Conservation (phyloP, 2,329 filamentous ascomycete species). For the Sarocladium strictum region DNA sequence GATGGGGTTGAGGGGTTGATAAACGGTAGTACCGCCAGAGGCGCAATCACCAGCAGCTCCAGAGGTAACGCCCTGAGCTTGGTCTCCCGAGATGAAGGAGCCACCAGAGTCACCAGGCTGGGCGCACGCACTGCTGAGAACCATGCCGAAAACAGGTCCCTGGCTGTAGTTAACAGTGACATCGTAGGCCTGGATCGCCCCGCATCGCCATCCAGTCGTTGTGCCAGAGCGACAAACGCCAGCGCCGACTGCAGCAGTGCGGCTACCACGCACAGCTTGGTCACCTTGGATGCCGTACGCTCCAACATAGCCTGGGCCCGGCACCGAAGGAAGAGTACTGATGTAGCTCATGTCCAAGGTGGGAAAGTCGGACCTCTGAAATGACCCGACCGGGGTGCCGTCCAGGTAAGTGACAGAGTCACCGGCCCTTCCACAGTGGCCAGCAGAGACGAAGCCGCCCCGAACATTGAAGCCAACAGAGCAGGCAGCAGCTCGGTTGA, state of each 20-base stretch:
- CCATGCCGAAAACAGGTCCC: conserved; percentile 32
- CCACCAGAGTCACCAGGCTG: conserved; percentile 36
- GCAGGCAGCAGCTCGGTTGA: conserved; percentile 10
- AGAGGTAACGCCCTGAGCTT: conserved; percentile 36
- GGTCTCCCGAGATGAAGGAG: conserved; percentile 31
- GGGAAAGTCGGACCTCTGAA: conserved; percentile 11
- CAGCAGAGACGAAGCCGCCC: conserved; percentile 11
- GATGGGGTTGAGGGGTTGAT: conserved; percentile 35
- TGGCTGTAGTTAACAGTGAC: conserved; percentile 23
- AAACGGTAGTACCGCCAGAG: conserved; percentile 29
- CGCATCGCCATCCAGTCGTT: conserved; percentile 10
- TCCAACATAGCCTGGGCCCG: not conserved
- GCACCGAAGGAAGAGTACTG: not conserved
- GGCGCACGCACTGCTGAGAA: conserved; percentile 32
- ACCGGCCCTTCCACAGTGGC: conserved; percentile 11
- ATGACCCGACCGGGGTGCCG: conserved; percentile 5
- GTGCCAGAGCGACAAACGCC: conserved; percentile 12
- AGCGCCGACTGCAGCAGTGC: conserved; percentile 9
- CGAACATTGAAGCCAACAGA: conserved; percentile 12
- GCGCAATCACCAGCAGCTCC: conserved; percentile 32
- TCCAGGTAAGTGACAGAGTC: conserved; percentile 2
- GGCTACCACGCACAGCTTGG: conserved; percentile 7
- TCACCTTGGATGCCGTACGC: not conserved
- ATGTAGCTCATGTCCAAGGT: conserved; percentile 10
- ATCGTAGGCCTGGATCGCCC: conserved; percentile 6